Base-by-base conservation (phyloP, 176 grass and related monocot species). In the Avena atlantica region DNA sequence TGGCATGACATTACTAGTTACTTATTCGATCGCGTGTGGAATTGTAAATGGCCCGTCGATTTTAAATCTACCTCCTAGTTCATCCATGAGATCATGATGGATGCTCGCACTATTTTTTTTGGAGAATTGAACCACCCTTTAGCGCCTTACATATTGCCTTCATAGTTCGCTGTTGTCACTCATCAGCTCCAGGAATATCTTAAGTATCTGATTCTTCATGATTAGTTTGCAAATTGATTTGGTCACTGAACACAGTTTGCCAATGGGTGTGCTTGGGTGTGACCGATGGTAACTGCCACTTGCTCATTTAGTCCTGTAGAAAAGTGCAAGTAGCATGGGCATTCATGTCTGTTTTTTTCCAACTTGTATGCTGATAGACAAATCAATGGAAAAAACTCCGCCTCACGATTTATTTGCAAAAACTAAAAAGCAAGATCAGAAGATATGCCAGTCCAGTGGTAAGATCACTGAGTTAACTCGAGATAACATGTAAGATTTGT, bases 261-360 rank as follows among this genome's bases (percentile, higher is more conserved):
- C 76, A 85, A 64, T 88, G 56, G 81, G 24, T 31, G 4, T 19
- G 55, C 20, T 52, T 56, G 44, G 58, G 21, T 78, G 81, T 88
- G 37, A 15, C 16, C 2, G 20, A 52, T 63, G 8, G 64, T 29
- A 53, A 62, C 81, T 8, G 6, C 65, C 87, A 79, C 81, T 79
- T 79, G 74, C 10, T 78, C 17, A 25, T 58, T 9, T 77, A 29
- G 9, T 59, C 9, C 19, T 68, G 20, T n/a, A 25, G 67, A 77
- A 56, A 75, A 76, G 48, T 27, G 73, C 72, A 76, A 76, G 49
- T 31, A 31, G 49, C 8, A 6, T 3, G 49, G 8, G 2, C 27
- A 20, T 57, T 77, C 51, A 77, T 9, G 16, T 86, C 31, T 29
- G 45, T 45, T 56, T 48, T 76, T 47, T 29, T 52, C 7, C 47